Evolutionary conservation across 257 asterid species (phyloP).

Genomic region (Asclepias syriaca): DNA sequence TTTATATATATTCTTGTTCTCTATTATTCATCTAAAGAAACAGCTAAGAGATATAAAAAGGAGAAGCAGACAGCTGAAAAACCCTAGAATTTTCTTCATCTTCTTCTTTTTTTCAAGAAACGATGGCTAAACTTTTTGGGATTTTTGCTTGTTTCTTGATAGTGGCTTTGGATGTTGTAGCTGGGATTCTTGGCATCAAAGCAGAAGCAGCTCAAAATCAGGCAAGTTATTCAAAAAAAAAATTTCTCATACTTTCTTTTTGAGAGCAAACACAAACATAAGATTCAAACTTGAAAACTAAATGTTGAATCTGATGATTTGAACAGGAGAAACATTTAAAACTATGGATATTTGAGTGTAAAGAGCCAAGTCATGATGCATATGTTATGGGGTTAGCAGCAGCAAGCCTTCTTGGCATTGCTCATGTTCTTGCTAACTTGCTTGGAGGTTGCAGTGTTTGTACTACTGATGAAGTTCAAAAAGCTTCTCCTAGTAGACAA

Average conservation of each 20-base stretch:
- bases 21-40: neutral
- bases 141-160: conserved; percentile 58
- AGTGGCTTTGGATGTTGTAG: conserved; percentile 57
- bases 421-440: conserved; percentile 66
- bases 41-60: neutral
- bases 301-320: too few relatives aligned
- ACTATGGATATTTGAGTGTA: conserved; percentile 80
- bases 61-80: conserved; percentile 5
- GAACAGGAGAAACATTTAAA: conserved; percentile 63
- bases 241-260: too few relatives aligned
- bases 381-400: conserved; percentile 69
- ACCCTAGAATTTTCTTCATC: neutral
- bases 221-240: conserved; percentile 25
- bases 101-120: neutral
- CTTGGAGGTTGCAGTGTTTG: conserved; percentile 57
- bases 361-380: conserved; percentile 83
- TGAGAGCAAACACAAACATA: too few relatives aligned
- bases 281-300: too few relatives aligned
- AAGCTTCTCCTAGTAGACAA: conserved; percentile 54
- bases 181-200: conserved; percentile 71
- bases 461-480: conserved; percentile 34
- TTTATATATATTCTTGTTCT: neutral
- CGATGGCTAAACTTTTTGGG: conserved; percentile 53
- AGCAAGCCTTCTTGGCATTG: conserved; percentile 45
- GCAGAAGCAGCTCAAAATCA: conserved; percentile 79